Base-by-base conservation (phyloP, 164 flowering plant genomes). In the Piper betle region DNA sequence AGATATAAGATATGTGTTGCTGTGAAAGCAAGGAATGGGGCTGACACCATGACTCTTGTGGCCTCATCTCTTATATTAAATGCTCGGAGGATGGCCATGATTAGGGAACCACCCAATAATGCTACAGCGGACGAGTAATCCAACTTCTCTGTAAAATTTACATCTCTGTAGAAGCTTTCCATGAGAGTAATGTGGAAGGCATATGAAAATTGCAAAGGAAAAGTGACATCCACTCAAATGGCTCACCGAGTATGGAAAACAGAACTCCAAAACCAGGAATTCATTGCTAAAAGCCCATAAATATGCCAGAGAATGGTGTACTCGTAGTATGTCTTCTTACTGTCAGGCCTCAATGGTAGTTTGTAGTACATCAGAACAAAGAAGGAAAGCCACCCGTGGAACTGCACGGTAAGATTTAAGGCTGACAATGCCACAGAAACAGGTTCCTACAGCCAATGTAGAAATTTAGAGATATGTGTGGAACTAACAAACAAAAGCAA, bases 331-430 rank as follows among this genome's bases (percentile, higher is more conserved):
- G 88, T 74, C 74, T 72, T 79, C 74, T 74, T 80, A 69, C 69
- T 73, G 61, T 78, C 62, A 40, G 72, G 81, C 69, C 71, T 77
- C n/a, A n/a, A n/a, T n/a, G n/a, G n/a, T n/a, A n/a, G n/a, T n/a
- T n/a, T n/a, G n/a, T n/a, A n/a, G n/a, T 65, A 82, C 67, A 71
- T 91, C 63, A 86, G 89, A 64, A 88, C 80, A 62, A 86, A 77
- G 62, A 88, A 91, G 33, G 97, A 88, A n/a, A 91, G 60, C 97
- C 97, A 91, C 3, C 97, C 96, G 64, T 91, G 96, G 69, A 91
- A 91, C 38, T 83, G 89, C 67, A 86, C 68, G 37, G 89, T 86
- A 58, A 91, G 97, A 67, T 82, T 88, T 59, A 91, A 81, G 0
- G 81, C 82, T 60, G 96, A 84, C 16, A 91, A 64, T 55, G 89